Evolutionary conservation across 805 yeast species (phyloP), one percentile per base, ranked within the genome.

Genomic region (Candida ovalis): DNA sequence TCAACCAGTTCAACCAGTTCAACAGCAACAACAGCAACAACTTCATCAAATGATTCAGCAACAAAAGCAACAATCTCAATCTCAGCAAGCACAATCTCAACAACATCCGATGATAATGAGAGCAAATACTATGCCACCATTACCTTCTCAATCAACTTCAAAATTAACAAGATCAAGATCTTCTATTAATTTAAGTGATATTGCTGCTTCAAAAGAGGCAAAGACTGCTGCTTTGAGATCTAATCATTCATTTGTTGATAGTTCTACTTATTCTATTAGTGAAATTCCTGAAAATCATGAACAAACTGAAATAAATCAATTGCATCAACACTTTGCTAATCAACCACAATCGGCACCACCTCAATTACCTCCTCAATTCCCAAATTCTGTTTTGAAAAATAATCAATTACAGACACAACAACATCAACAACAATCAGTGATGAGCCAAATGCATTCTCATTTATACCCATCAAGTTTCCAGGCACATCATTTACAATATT

Each of bases 151-250:
- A 27, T 44, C 45, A 5, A 44, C 51, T 10, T 36, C 54, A 3
- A 55, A 56, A 32, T 47, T 65, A 15, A 69, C 64, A 47, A 64
- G 74, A 50, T 78, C 84, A 9, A 74, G 75, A 49, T 78, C 82
- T 3, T 72, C 80, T 8, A 69, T 77, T 30, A 80, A 80, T 57
- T 64, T 81, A 45, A 76, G 82, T n/a, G 72, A 78, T 25, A 77
- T 78, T 48, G 78, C 82, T n/a, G 56, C 60, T 19, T 60, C 61
- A 23, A 65, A 61, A 48, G 69, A 64, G 48, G 64, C 62, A 8
- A 58, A 57, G 37, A 62, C 56, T n/a, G 64, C 64, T 1, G 64
- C 63, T 8, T 41, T 59, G 25, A 46, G 62, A 28, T 51, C 57
- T 22, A 43, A 51, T 4, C 22, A 44, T 30, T 50, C 60, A 7